phyloP scores from a whole-genome alignment of 305 asterid genomes.

The Fraxinus sp. region DNA sequence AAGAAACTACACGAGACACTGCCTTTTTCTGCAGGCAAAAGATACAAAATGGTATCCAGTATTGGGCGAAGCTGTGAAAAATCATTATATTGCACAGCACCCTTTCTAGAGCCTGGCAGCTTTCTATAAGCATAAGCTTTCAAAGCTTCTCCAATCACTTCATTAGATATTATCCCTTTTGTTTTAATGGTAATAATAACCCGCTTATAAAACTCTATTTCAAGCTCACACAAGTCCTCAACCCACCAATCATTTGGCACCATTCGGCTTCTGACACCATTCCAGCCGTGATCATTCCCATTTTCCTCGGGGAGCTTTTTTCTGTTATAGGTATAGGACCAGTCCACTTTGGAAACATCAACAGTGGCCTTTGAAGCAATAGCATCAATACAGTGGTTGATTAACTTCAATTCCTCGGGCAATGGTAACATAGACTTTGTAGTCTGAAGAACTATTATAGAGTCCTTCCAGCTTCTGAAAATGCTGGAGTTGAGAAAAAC shows the following conservation, averaged over 20 bases:
- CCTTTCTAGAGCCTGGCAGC: neutral
- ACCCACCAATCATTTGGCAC: conserved; percentile 21
- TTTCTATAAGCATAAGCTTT: conserved; percentile 12
- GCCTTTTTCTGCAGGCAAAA: conserved; percentile 9
- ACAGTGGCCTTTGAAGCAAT: conserved; percentile 2
- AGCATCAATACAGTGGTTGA: neutral
- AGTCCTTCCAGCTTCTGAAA: conserved; percentile 14
- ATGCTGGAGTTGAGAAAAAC: conserved; percentile 13
- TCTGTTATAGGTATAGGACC: conserved; percentile 10
- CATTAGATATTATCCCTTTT: neutral
- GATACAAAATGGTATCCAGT: neutral
- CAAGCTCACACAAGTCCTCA: conserved; percentile 16
- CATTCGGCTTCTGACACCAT: conserved; percentile 6
- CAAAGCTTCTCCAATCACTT: conserved; percentile 14
- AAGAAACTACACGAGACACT: conserved; percentile 7
- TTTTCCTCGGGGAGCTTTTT: neutral
- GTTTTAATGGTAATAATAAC: conserved; percentile 1
- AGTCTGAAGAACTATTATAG: conserved; percentile 2
- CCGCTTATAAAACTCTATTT: conserved; percentile 4
- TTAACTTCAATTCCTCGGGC: conserved; percentile 3
- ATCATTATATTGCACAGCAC: neutral
- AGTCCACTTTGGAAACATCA: neutral
- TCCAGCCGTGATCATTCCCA: conserved; percentile 1
- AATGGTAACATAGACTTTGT: conserved; percentile 10
- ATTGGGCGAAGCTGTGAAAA: neutral